phyloP scores from a whole-genome alignment of 2,329 filamentous ascomycete species.

The Cladosporium colombiae region DNA sequence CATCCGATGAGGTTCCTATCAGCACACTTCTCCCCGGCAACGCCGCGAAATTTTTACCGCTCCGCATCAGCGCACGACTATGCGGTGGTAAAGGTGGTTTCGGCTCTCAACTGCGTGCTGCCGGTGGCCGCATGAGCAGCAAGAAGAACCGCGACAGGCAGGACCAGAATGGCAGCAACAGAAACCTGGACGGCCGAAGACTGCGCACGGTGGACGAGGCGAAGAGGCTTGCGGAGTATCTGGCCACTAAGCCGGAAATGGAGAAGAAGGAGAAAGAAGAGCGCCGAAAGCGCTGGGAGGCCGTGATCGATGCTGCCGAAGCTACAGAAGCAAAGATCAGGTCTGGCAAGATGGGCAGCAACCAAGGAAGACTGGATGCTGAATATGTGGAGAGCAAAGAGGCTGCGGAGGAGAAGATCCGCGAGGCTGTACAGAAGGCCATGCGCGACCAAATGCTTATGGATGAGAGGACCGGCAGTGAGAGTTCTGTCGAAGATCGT shows the following conservation, averaged over 20 bases:
- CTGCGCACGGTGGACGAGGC: conserved; percentile 92
- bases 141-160: conserved; percentile 80
- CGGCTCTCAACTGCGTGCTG: conserved; percentile 92
- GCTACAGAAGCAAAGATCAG: conserved; percentile 79
- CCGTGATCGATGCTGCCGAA: conserved; percentile 83
- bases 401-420: conserved; percentile 79
- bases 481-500: conserved; percentile 48
- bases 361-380: conserved; percentile 68
- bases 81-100: conserved; percentile 97
- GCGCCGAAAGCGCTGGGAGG: conserved; percentile 79
- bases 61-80: conserved; percentile 76
- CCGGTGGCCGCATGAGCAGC: conserved; percentile 97
- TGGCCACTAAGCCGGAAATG: conserved; percentile 96
- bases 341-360: conserved; percentile 64
- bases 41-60: conserved; percentile 68
- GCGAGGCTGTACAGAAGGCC: conserved; percentile 70
- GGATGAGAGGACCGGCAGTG: conserved; percentile 44
- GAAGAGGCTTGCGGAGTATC: conserved; percentile 90
- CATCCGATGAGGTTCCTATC: conserved; percentile 57
- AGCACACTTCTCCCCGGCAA: conserved; percentile 59
- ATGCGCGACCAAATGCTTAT: conserved; percentile 64
- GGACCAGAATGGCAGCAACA: conserved; percentile 77
- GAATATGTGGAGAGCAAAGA: conserved; percentile 97
- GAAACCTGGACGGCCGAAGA: conserved; percentile 88
- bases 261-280: conserved; percentile 90